Base-by-base conservation (phyloP, 768 basidiomycete species). In the Xerocomellus amylosporus region DNA sequence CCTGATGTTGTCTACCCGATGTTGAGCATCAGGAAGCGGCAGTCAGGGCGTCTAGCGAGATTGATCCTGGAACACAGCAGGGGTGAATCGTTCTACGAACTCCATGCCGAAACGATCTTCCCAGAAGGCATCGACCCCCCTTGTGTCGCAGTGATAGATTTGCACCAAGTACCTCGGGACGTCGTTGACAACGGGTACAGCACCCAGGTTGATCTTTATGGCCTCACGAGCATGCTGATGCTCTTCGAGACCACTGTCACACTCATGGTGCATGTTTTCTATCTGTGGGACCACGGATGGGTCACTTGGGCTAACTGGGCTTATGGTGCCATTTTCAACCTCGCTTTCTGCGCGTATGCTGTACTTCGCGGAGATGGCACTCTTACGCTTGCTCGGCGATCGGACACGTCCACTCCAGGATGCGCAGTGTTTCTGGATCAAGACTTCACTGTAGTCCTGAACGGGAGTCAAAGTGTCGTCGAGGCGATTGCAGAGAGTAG, bases 21-120 rank as follows among this genome's bases (percentile, higher is more conserved):
- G 49, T n/a, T 51, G 30, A 46, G 54, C 36, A 39, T 47, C 40
- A 46, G n/a, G 24, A 51, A 52, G 26, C 45, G 33, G n/a, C 49
- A 46, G 7, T 53, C 51, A 7, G 51, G 26, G 4, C 55, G 34
- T 24, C 51, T 56, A 15, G 51, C 51, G 0, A 47, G 26, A 15
- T 42, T 53, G 22, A 22, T 56, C 4, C 22, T 56, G 14, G 40
- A 48, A 8, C 46, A 56, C n/a, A n/a, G n/a, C n/a, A n/a, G n/a
- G n/a, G n/a, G n/a, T n/a, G n/a, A n/a, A n/a, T n/a, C n/a, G n/a
- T n/a, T n/a, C n/a, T n/a, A n/a, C n/a, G n/a, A n/a, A n/a, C n/a
- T n/a, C n/a, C n/a, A n/a, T 3, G 15, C 39, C 3, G 8, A 2
- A 15, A 19, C 33, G 2, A 19, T 6, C 2, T 38, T n/a, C 8